phyloP scores from a whole-genome alignment of 2,329 filamentous ascomycete genomes.

The Ascochyta lentis region DNA sequence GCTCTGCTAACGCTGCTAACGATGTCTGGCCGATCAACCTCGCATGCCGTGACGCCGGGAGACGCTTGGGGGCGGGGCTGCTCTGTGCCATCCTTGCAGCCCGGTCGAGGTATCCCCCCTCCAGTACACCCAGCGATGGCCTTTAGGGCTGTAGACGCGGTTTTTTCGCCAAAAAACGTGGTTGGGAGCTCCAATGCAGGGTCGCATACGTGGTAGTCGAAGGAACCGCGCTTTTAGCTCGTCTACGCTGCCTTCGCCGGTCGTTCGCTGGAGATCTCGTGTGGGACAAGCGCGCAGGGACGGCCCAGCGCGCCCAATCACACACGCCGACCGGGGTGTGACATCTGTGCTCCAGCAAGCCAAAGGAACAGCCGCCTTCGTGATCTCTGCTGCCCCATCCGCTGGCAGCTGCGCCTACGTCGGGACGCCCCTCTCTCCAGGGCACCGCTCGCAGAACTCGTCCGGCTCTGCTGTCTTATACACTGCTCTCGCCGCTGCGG shows the following conservation, averaged over 20 bases:
- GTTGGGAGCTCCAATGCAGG: slow-evolving; percentile 35
- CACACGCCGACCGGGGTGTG: slow-evolving; percentile 14
- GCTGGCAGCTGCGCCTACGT: slow-evolving; percentile 38
- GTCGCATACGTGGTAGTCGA: slow-evolving; percentile 28
- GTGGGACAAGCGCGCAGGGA: slow-evolving; percentile 33
- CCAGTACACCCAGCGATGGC: slow-evolving; percentile 29
- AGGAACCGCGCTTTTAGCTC: slow-evolving; percentile 37
- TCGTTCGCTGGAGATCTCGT: slow-evolving; percentile 23
- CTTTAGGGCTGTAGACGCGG: slow-evolving; percentile 41
- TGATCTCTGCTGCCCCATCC: slow-evolving; percentile 33
- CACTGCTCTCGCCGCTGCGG: slow-evolving; percentile 40
- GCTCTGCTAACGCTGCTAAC: slow-evolving; percentile 22
- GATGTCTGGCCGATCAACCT: slow-evolving; percentile 30
- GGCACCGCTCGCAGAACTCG: slow-evolving; percentile 27
- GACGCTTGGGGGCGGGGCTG: slow-evolving; percentile 23
- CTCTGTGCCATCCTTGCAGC: slow-evolving; percentile 16
- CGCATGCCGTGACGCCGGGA: slow-evolving; percentile 33
- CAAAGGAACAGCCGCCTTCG: slow-evolving; percentile 39
- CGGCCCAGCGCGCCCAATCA: slow-evolving; percentile 24
- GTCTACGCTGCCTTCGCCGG: slow-evolving; percentile 26
- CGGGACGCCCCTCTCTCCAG: slow-evolving; percentile 36
- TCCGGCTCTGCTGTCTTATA: slow-evolving; percentile 35
- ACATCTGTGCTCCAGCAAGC: slow-evolving; percentile 31
- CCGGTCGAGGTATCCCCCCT: slow-evolving; percentile 25
- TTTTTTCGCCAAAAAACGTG: slow-evolving; percentile 45